Evolutionary conservation across 345 rosid genomes (phyloP), one percentile per base, ranked within the genome.

Genomic region (Kernera saxatilis): DNA sequence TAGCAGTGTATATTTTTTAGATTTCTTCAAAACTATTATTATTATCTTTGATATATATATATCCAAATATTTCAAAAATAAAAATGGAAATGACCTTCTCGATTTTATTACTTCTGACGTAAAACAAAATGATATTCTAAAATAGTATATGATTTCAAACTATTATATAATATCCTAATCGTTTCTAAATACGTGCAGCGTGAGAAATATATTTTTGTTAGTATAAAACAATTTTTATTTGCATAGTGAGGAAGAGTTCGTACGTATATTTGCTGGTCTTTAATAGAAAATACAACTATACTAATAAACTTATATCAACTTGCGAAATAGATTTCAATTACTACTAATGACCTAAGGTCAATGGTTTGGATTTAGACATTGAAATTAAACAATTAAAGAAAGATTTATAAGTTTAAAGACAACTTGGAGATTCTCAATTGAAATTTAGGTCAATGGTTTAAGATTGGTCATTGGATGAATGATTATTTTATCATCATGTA

Each of bases 381-480:
- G 79, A 76, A 76, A 46, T 19, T 37, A 54, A 75, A 69, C 33
- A 75, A 62, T 14, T 22, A 53, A 59, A 26, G 53, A 36, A 53
- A 72, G 70, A 73, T 75, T 71, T 44, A 18, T 54, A 74, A 48
- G 70, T 62, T 69, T 54, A 15, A 64, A 77, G 78, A 68, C 88
- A 80, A 84, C 56, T 83, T 80, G 82, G 64, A 71, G 83, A 44
- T 82, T 59, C 70, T 75, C 63, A 64, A 83, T 66, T 70, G 73
- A 81, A 70, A 45, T 71, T 71, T 68, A 10, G 67, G 85, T 84
- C 87, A 82, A 82, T 78, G 75, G 36, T 73, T 73, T 79, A 40
- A 74, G 78, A 54, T 83, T 82, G 51, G 77, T 55, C 73, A 77
- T 66, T 65, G 63, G 72, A 63, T 71, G 71, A 36, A 45, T 43